Base-by-base conservation (phyloP, 306 rosid genomes). In the Vigna mungo region DNA sequence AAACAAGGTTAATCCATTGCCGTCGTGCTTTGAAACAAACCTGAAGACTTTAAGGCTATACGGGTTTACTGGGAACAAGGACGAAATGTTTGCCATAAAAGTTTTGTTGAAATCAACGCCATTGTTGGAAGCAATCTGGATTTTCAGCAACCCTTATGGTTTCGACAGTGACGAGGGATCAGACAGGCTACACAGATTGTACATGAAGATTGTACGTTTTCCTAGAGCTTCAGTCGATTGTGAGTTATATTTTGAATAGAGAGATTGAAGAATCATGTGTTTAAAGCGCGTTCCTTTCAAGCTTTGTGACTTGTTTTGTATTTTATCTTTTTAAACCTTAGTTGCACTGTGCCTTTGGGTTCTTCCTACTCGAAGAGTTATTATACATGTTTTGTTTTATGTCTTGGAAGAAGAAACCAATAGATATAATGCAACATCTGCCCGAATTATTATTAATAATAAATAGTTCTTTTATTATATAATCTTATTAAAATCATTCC, bases 41-140 rank as follows among this genome's bases (percentile, higher is more conserved):
- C 59, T 81, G 4, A 75, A 48, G 41, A 68, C 9, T 1, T 48
- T 81, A 11, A 68, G 3, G 58, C 48, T 80, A 10, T 1, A 5
- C 58, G 70, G 20, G 4, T 80, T 80, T 58, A 0, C 1, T 4
- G 76, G 84, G n/a, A 3, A 0, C 0, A 68, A 11, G 30, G 36
- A 4, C 8, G 80, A 80, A 63, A 11, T 81, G 3, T 8, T 23
- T 36, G 84, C 84, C 0, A 67, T 81, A 1, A 56, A 49, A 10
- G 25, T 16, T 48, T 23, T 81, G 41, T 5, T 81, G 47, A 9
- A 37, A 23, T 20, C 4, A n/a, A 9, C 47, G 1, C 18, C 23
- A 0, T 16, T 37, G 13, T 68, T 81, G 76, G 65, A 74, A 1
- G 4, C 2, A 25, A 5, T 81, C 1, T 47, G 37, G n/a, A 11